phyloP scores from a whole-genome alignment of 768 basidiomycete genomes.

The Pseudohyphozyma bogoriensis region DNA sequence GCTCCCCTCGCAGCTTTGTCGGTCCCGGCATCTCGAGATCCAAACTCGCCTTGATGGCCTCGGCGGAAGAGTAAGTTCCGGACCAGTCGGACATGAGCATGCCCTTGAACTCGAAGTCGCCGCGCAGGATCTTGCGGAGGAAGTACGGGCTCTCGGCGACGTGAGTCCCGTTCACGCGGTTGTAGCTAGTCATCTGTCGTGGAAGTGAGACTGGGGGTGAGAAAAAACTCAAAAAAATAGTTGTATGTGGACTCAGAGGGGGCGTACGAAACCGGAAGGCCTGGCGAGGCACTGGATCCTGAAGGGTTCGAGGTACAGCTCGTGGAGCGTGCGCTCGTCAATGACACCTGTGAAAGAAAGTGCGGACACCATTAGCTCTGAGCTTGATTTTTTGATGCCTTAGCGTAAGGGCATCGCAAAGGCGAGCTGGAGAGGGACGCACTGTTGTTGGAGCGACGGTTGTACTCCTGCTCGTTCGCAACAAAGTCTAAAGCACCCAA shows the following conservation, averaged over 20 bases:
- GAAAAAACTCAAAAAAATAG: too few relatives aligned
- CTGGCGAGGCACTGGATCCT: too few relatives aligned
- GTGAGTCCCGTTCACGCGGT: constrained; percentile 37
- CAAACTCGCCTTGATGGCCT: constrained; percentile 37
- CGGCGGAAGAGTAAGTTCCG: constrained; percentile 31
- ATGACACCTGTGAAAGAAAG: constrained; percentile 16
- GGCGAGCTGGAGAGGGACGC: too few relatives aligned
- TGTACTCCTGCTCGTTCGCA: constrained; percentile 42
- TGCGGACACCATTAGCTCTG: too few relatives aligned
- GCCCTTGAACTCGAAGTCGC: constrained; percentile 37
- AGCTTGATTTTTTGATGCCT: too few relatives aligned
- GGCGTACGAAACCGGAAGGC: too few relatives aligned
- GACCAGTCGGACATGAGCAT: constrained; percentile 37
- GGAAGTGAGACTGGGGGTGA: too few relatives aligned
- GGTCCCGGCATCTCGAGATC: constrained; percentile 41
- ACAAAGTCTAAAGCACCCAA: constrained; percentile 5
- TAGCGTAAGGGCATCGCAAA: too few relatives aligned
- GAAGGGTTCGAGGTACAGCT: constrained; percentile 36
- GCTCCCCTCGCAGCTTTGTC: constrained; percentile 30
- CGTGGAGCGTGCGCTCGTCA: constrained; percentile 33
- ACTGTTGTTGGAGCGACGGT: constrained; percentile 18
- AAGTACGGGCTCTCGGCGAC: constrained; percentile 35
- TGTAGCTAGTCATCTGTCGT: too few relatives aligned
- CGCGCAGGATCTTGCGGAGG: constrained; percentile 33
- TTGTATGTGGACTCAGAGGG: too few relatives aligned